phyloP scores from a whole-genome alignment of 176 grass and related monocot genomes.

The Avena insularis region DNA sequence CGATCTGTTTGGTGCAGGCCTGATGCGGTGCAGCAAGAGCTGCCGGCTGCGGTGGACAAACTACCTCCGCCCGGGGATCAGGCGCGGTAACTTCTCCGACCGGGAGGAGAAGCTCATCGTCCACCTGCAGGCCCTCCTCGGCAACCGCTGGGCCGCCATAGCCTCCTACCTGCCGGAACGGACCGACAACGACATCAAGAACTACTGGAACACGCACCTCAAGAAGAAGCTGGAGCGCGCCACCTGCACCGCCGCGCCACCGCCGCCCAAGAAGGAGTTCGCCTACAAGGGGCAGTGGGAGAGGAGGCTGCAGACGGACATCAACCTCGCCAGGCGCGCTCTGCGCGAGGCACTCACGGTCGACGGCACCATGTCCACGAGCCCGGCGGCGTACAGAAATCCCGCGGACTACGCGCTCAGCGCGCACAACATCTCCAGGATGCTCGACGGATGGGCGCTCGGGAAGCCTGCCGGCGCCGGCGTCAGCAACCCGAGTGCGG shows the following conservation, averaged over 20 bases:
- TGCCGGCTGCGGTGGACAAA: conserved; percentile 91
- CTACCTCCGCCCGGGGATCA: conserved; percentile 83
- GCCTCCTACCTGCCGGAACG: conserved; percentile 75
- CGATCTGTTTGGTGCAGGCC: conserved; percentile 35
- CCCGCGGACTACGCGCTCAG: conserved; percentile 25
- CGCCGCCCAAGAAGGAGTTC: not conserved
- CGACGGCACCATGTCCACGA: not conserved
- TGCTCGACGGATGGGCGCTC: conserved; percentile 55
- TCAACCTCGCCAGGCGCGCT: conserved; percentile 66
- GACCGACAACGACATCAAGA: conserved; percentile 96
- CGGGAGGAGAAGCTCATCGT: conserved; percentile 78
- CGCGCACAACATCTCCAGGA: conserved; percentile 47
- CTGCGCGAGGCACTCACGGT: conserved; percentile 67
- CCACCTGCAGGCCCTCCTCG: conserved; percentile 86
- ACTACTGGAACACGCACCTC: conserved; percentile 95
- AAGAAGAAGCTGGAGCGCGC: conserved; percentile 66
- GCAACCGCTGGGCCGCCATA: conserved; percentile 91
- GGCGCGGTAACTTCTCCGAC: conserved; percentile 72
- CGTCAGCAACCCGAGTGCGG: not conserved
- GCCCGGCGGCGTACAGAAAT: not conserved
- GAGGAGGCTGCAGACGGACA: conserved; percentile 74
- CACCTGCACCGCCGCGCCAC: not conserved
- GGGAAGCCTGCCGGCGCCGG: not conserved
- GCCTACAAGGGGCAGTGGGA: conserved; percentile 72
- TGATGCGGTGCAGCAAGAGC: conserved; percentile 85